Percentiles rank a stretch among this genome's conserved stretches.
phyloP scores from a whole-genome alignment of 2,329 filamentous ascomycete genomes.

The Colletotrichum theobromicola region DNA sequence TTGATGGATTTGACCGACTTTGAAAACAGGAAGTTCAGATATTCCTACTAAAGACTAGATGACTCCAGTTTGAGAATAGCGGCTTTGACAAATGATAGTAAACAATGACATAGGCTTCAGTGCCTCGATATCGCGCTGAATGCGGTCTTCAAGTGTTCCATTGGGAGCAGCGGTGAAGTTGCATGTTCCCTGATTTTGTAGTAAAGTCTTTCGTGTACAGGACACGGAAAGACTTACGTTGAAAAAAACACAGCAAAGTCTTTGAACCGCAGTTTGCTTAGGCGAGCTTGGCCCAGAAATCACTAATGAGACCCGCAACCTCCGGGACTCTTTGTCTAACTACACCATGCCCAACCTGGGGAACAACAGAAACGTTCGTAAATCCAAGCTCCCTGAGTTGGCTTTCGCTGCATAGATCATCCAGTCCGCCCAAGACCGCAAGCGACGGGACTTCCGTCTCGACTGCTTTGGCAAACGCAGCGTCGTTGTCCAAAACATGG shows the following conservation, averaged over 20 bases:
- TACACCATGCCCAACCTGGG: constrained; percentile 26
- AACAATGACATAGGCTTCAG: no score
- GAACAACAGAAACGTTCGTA: constrained; percentile 25
- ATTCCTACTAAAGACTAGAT: neutral
- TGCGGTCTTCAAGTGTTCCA: neutral
- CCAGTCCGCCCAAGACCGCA: constrained; percentile 28
- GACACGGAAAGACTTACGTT: neutral
- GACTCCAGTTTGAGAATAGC: neutral
- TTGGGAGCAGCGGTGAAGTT: neutral
- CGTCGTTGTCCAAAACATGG: constrained; percentile 39
- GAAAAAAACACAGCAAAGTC: no score
- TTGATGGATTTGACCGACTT: constrained; percentile 39
- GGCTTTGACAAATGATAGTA: neutral
- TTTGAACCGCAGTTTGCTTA: no score
- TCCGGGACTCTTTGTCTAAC: constrained; percentile 26
- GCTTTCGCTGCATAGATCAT: constrained; percentile 23
- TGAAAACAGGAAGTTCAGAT: constrained; percentile 28
- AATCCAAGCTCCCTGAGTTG: constrained; percentile 24
- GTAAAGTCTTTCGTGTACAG: neutral
- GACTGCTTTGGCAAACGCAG: constrained; percentile 24
- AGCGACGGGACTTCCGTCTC: constrained; percentile 13
- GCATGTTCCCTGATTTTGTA: neutral
- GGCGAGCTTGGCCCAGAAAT: constrained; percentile 23
- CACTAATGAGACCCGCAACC: constrained; percentile 18
- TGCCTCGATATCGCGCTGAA: no score